Evolutionary conservation across 106 monocot species (phyloP), one percentile per base, ranked within the genome.

Genomic region (Iris macrosiphon): DNA sequence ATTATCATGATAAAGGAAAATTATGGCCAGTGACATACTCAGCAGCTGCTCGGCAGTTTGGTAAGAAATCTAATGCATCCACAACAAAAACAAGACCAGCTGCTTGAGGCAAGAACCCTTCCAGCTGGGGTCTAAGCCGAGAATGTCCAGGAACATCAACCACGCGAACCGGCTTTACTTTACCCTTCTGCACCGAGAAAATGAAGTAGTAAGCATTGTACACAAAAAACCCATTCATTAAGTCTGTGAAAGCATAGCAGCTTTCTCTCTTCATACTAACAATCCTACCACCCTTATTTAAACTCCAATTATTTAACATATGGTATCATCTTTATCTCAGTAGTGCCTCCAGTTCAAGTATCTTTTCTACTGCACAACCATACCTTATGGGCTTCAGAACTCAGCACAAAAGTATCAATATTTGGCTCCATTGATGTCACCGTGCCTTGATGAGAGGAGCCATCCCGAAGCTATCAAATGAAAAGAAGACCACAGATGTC

Each of bases 371-470:
- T 52, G 17, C 22, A 45, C 25, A 40, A 7, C 19, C 45, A 51
- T 77, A 96, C 95, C 95, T 77, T 85, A 15, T 79, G 77, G 24
- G 57, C 42, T 66, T 96, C 89, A 61, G 90, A 96, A 62, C 86
- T 76, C 26, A 96, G 63, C 32, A 90, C 63, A 72, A 96, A 96
- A 18, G 37, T 72, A 19, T 57, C 96, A 44, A 78, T 75, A 80
- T 90, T 96, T 63, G 89, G 86, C 55, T 90, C 96, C 86, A 87
- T 90, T 61, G 96, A 96, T 50, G 90, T 90, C 12, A 98, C 96
- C 57, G 96, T 83, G 30, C 96, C 90, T 67, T 83, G 90, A 64
- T 87, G 85, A 22, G 86, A 35, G 13, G 96, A 86, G 13, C 96
- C 96, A 86, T 90, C 96, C 60, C 90, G 86, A 64, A 98, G 96